Evolutionary conservation across 2,329 filamentous ascomycete species (phyloP), one percentile per base, ranked within the genome.

Genomic region (Stenocarpella maydis): DNA sequence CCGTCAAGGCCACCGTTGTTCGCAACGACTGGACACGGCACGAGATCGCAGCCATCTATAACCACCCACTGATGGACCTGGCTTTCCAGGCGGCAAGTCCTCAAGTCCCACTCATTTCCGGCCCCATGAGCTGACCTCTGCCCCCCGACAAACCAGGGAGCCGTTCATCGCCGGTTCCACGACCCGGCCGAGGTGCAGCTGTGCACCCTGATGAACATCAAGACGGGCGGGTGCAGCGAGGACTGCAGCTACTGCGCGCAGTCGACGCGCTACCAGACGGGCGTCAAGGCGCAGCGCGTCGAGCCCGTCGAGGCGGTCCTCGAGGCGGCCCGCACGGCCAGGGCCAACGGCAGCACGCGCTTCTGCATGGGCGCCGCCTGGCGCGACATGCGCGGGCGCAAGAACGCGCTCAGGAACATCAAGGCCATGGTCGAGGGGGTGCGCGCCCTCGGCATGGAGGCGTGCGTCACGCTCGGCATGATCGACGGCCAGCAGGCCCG

Each of bases 291-390:
- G 14, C 92, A 91, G 72, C 92, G 93, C 75, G 89, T 97, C 77
- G 91, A 91, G 72, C 87, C 88, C 1, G 93, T 97, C 67, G 92
- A 96, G 69, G 89, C 91, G 0, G 94, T 97, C 1, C 88, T 97
- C 28, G 88, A 87, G 45, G 92, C 93, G 3, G 94, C 94, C 1
- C 88, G 89, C 43, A 88, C 88, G 39, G 94, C 94, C 71, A 93
- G 92, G 76, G 89, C 88, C 68, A 96, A 96, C 73, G 94, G 94
- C 61, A 94, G 91, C 82, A 97, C 93, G 10, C 89, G 94, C 2
- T 97, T 97, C 86, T 97, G 94, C 82, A 97, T 97, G 94, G 94
- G 94, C 10, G 94, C 94, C 4, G 94, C 94, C 0, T 97, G 94
- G 94, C 86, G 94, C 45, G 94, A 97, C 80, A 97, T 97, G 94